phyloP scores from a whole-genome alignment of 768 basidiomycete species.

The Podaxis pistillaris region DNA sequence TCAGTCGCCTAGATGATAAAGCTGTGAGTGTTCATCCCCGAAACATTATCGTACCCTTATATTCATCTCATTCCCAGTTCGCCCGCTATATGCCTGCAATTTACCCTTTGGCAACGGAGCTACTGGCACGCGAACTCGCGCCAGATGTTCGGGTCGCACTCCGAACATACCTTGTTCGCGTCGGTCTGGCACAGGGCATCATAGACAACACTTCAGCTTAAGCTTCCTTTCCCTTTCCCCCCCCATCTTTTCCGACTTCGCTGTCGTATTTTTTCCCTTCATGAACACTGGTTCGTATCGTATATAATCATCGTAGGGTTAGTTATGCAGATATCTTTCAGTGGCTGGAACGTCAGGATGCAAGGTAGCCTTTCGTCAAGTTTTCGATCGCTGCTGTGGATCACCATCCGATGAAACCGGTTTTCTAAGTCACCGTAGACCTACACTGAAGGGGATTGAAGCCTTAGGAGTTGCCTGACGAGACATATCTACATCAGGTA shows the following conservation, averaged over 20 bases:
- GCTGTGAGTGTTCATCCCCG: slow-evolving; percentile 57
- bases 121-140: slow-evolving; percentile 79
- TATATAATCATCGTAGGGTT: slow-evolving; percentile 17
- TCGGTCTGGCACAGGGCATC: slow-evolving; percentile 72
- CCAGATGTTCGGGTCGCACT: slow-evolving; percentile 81
- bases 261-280: not conserved
- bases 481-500: too few relatives aligned
- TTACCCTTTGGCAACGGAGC: slow-evolving; percentile 86
- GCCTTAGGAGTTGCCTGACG: too few relatives aligned
- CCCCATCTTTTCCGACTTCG: too few relatives aligned
- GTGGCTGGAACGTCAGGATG: not conserved
- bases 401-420: too few relatives aligned
- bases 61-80: slow-evolving; percentile 54
- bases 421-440: too few relatives aligned
- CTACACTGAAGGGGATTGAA: too few relatives aligned
- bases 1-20: slow-evolving; percentile 85
- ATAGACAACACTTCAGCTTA: slow-evolving; percentile 52
- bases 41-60: not conserved
- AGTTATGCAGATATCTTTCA: not conserved
- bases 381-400: not conserved
- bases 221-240: not conserved
- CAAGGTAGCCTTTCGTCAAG: not conserved
- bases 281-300: slow-evolving; percentile 39
- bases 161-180: slow-evolving; percentile 75
- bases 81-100: slow-evolving; percentile 82